Base-by-base conservation (phyloP, 345 rosid genomes). In the Lepidium sativum region DNA sequence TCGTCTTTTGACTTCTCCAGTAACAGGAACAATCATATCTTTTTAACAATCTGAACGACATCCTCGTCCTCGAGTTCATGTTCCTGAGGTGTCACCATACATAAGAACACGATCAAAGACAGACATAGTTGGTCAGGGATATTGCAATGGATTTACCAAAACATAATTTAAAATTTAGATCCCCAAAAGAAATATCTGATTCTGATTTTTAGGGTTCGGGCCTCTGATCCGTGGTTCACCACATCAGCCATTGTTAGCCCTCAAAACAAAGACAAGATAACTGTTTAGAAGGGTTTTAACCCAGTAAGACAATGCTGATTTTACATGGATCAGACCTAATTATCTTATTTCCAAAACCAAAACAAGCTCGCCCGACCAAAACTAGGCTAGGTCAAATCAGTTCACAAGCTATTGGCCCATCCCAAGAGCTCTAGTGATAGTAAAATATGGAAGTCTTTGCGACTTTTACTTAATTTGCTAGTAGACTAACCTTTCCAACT, bases 11-110 rank as follows among this genome's bases (percentile, higher is more conserved):
- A n/a, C n/a, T n/a, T n/a, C n/a, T n/a, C n/a, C n/a, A n/a, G n/a
- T n/a, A n/a, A n/a, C n/a, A n/a, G n/a, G n/a, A n/a, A n/a, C n/a
- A n/a, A n/a, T n/a, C n/a, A 94, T 67, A 90, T 90, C 82, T 88
- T 90, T 74, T 90, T 94, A 65, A 94, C 92, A 49, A 90, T 88
- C 79, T 90, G 99, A 64, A 94, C 99, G 1, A 94, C 99, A 55
- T 94, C 99, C 76, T 94, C 99, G 50, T 94, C 99, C 57, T 94
- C 99, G 0, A 94, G 99, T 69, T 94, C 99, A 37, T 94, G 99
- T 59, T 94, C 99, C 99, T 94, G 80, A 60, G 27, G 41, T 44
- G 56, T 47, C 49, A 11, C 60, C 52, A 69, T 53, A 53, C 54
- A 66, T 52, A 9, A 25, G 7, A 13, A 18, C 33, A 6, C 33